phyloP scores from a whole-genome alignment of 345 rosid genomes.

The Reutealis trisperma region DNA sequence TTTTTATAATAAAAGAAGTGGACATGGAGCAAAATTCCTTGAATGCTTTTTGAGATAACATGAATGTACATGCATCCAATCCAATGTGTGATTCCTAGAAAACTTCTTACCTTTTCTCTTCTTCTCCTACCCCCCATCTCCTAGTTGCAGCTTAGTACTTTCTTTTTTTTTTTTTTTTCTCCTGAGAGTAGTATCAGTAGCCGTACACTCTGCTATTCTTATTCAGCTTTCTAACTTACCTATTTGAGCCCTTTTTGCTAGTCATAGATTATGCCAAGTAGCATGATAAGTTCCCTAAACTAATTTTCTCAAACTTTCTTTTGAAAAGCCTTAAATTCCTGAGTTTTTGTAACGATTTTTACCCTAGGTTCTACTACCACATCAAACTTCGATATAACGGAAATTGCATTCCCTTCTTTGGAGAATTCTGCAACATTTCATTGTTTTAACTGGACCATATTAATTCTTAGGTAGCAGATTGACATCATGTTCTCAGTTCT shows the following conservation, averaged over 20 bases:
- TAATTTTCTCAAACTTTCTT: neutral
- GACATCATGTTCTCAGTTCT: neutral
- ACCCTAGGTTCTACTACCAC: neutral
- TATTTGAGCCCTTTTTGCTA: neutral
- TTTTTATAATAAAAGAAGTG: neutral
- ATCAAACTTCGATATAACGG: neutral
- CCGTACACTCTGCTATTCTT: neutral
- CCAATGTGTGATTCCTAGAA: neutral
- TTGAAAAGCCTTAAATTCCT: neutral
- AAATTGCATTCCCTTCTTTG: neutral
- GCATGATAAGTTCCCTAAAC: neutral
- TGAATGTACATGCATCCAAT: neutral
- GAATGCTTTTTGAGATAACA: neutral
- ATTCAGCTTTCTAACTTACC: neutral
- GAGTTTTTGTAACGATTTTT: neutral
- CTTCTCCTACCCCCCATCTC: neutral
- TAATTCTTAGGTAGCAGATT: neutral
- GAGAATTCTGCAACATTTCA: neutral
- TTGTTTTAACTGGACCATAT: neutral
- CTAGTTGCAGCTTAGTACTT: neutral
- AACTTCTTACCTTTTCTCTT: neutral
- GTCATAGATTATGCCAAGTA: neutral
- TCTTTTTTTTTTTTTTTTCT: too few species aligned
- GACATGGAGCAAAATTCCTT: neutral
- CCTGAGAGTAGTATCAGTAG: neutral